Evolutionary conservation across 176 grass and related monocot genomes (phyloP), one percentile per base, ranked within the genome.

Genomic region (Oryza glaberrima): DNA sequence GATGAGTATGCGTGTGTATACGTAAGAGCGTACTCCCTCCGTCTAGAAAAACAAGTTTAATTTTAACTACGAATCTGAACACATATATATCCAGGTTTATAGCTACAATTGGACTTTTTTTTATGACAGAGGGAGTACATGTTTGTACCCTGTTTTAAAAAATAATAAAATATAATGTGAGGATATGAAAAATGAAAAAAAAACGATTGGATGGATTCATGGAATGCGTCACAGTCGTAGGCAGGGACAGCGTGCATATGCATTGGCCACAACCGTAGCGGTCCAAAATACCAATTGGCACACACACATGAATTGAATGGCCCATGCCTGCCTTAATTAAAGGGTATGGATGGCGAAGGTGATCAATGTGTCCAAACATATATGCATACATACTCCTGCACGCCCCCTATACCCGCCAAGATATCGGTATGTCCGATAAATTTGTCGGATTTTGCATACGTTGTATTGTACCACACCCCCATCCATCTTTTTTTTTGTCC

Each of bases 391-490:
- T 32, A 74, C 44, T 9, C 2, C 4, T 44, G 43, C 51, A 15
- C 22, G n/a, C 36, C 4, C 4, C 22, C 3, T 38, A 67, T 54
- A 75, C 61, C 25, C 11, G 47, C 23, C 78, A 87, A 81, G 72
- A 77, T 83, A 54, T 83, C 36, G 86, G 45, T 35, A 79, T 79
- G 75, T 73, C 68, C 80, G 23, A 67, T 56, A 46, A 72, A 19
- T 83, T 73, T 83, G 80, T 83, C 56, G 7, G 56, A 17, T 32
- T 32, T 7, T 16, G 10, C 36, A 17, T 65, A 49, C 36, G 47
- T 12, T 54, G 58, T 19, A 63, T 36, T 43, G 32, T n/a, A 26
- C 35, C 35, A 36, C 35, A 36, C 3, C 16, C 22, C 1, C 51
- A 56, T 7, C 22, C 38, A 10, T 15, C 23, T 5, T 11, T 7